phyloP scores from a whole-genome alignment of 306 rosid species.

The Elaeagnus macrophylla region DNA sequence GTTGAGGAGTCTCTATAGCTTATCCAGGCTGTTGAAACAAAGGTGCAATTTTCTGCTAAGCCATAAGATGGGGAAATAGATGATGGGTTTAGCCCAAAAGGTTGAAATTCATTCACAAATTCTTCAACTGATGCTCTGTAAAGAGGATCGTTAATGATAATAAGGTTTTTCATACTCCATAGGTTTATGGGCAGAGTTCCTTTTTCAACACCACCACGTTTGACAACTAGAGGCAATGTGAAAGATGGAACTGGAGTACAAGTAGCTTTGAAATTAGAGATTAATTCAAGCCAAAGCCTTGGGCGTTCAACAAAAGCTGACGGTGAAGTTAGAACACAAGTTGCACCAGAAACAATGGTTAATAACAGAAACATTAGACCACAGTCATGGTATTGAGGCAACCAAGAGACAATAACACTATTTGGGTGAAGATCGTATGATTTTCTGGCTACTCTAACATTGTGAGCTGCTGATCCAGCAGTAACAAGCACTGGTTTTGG shows the following conservation, averaged over 20 bases:
- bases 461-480: conserved; percentile 69
- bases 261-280: conserved; percentile 53
- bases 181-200: conserved; percentile 32
- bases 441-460: conserved; percentile 54
- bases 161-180: conserved; percentile 40
- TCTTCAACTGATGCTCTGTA: conserved; percentile 42
- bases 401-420: conserved; percentile 60
- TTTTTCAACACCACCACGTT: conserved; percentile 41
- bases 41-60: conserved; percentile 79
- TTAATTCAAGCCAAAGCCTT: conserved; percentile 56
- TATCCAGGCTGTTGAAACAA: conserved; percentile 76
- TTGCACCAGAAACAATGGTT: conserved; percentile 59
- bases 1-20: background rate
- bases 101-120: conserved; percentile 35
- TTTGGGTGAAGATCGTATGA: conserved; percentile 75
- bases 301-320: conserved; percentile 46
- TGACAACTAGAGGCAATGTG: conserved; percentile 52
- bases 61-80: conserved; percentile 71
- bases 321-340: conserved; percentile 59
- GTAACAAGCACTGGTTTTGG: conserved; percentile 73
- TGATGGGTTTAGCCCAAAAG: conserved; percentile 42
- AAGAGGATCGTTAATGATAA: conserved; percentile 67
- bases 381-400: conserved; percentile 80
- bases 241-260: conserved; percentile 82
- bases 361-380: conserved; percentile 75